Conservation (phyloP, 805 yeast species). For the Clavispora phyllophila region DNA sequence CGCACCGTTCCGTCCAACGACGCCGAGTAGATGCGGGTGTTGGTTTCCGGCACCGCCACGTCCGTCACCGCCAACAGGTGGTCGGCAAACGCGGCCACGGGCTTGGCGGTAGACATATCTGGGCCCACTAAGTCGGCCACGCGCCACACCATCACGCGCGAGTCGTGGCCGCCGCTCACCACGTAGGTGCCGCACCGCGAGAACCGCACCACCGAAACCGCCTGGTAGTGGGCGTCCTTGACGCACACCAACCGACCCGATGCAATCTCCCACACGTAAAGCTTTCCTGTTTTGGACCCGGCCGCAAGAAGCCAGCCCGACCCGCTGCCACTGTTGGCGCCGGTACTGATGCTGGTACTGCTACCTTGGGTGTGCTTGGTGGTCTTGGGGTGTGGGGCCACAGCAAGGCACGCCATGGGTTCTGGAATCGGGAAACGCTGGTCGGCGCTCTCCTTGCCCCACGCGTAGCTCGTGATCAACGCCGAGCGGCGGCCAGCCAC, state of each 20-base stretch:
- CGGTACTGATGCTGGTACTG: no score
- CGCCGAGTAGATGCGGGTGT: slow-evolving; percentile 59
- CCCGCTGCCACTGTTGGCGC: not conserved
- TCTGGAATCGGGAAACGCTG: slow-evolving; percentile 86
- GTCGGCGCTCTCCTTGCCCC: slow-evolving; percentile 68
- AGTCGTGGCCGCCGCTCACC: slow-evolving; percentile 75
- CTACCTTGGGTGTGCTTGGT: no score
- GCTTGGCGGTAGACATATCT: slow-evolving; percentile 42
- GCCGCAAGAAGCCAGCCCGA: slow-evolving; percentile 57
- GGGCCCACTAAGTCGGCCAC: slow-evolving; percentile 50
- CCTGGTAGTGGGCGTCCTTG: slow-evolving; percentile 82
- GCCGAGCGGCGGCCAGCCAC: slow-evolving; percentile 71
- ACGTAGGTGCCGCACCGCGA: slow-evolving; percentile 58
- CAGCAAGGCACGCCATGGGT: slow-evolving; percentile 52
- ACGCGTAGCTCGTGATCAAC: slow-evolving; percentile 62
- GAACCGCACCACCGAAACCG: slow-evolving; percentile 54
- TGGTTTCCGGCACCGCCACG: slow-evolving; percentile 45
- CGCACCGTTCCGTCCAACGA: slow-evolving; percentile 75
- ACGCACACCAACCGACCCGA: slow-evolving; percentile 72
- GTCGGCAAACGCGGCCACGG: slow-evolving; percentile 55
- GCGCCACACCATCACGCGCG: slow-evolving; percentile 74
- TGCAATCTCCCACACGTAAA: slow-evolving; percentile 79
- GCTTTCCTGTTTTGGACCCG: slow-evolving; percentile 68
- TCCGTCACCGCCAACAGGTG: slow-evolving; percentile 53
- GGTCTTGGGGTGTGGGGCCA: slow-evolving; percentile 36